These are phyloP conservation scores for Vigna unguiculata DNA, from an alignment of 306 rosid genomes.

Conservation along the genomic window DNA sequence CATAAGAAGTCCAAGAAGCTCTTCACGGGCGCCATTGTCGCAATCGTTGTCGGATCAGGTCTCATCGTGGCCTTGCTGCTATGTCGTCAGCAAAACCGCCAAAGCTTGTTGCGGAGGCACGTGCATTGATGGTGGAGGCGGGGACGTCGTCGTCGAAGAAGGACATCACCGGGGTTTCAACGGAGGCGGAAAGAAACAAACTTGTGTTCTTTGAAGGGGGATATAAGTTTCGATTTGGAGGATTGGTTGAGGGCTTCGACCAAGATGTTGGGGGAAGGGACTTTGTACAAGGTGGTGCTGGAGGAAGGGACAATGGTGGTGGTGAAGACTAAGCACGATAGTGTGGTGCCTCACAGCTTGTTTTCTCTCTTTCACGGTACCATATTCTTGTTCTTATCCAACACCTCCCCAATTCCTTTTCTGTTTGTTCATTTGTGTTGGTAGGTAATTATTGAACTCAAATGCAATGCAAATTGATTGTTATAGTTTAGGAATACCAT, in stretches of 20 bases:
- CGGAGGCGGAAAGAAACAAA: conserved; percentile 88
- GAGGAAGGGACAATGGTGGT: conserved; percentile 97
- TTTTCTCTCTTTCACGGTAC: conserved; percentile 97
- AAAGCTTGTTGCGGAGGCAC: conserved; percentile 53
- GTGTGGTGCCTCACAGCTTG: conserved; percentile 92
- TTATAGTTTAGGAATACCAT: too few species aligned
- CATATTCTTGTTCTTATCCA: not conserved
- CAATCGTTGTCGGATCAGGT: conserved; percentile 62
- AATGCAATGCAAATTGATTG: not conserved
- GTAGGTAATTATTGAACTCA: not conserved
- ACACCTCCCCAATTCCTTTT: not conserved
- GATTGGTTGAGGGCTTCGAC: conserved; percentile 95
- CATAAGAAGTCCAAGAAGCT: conserved; percentile 69
- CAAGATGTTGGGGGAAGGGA: conserved; percentile 92
- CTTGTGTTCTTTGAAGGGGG: conserved; percentile 85
- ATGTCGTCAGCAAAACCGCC: conserved; percentile 56
- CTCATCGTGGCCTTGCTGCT: conserved; percentile 50
- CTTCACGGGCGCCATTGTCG: conserved; percentile 81
- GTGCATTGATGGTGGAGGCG: conserved; percentile 61
- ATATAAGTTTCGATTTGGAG: conserved; percentile 91
- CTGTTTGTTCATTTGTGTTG: not conserved
- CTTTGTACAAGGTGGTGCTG: conserved; percentile 95
- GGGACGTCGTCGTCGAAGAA: conserved; percentile 98
- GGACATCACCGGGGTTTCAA: conserved; percentile 84
- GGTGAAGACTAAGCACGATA: conserved; percentile 85